Percentiles rank a stretch among this genome's conserved stretches.
phyloP scores from a whole-genome alignment of 306 rosid genomes.

The Geum urbanum region DNA sequence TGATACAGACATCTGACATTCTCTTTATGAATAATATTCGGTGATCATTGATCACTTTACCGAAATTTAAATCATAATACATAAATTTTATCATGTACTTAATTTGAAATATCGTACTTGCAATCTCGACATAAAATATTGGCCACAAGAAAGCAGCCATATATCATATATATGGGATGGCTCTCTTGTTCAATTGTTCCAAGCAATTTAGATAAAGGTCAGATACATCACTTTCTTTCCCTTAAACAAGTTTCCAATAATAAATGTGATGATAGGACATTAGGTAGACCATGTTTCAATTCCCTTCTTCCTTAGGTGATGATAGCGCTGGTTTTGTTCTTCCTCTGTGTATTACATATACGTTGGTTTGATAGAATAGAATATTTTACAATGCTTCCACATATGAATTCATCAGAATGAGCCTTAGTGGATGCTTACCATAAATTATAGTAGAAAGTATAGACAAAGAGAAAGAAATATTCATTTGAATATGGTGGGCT shows the following conservation, averaged over 20 bases:
- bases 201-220: neutral
- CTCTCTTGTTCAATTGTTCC: neutral
- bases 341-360: neutral
- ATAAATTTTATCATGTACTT: too few species aligned
- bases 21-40: too few species aligned
- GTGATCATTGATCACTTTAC: too few species aligned
- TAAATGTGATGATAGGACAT: neutral
- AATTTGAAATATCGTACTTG: too few species aligned
- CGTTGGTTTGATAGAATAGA: neutral
- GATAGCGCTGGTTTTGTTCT: neutral
- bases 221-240: neutral
- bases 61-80: too few species aligned
- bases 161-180: too few species aligned
- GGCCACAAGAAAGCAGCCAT: too few species aligned
- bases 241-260: neutral
- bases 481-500: neutral
- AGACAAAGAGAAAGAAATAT: neutral
- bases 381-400: neutral
- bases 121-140: too few species aligned
- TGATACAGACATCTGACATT: too few species aligned
- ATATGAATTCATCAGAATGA: neutral
- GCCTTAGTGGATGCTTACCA: neutral
- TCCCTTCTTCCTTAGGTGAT: neutral
- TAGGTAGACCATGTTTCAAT: neutral
- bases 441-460: neutral